Evolutionary conservation across 306 rosid species (phyloP).

Genomic region (Vachellia pachyceras): DNA sequence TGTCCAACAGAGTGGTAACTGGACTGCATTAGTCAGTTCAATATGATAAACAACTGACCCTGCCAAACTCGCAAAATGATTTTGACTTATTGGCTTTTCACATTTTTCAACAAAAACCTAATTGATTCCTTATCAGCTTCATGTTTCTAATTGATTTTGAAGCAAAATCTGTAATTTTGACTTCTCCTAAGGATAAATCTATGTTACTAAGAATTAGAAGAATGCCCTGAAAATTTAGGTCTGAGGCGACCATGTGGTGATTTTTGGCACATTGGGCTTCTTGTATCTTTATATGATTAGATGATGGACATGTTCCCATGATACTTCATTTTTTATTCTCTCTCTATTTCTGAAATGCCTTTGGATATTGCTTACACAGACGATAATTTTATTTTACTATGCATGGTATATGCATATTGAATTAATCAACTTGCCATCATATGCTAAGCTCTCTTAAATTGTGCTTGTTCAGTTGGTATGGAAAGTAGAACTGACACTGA

Average conservation of each 20-base stretch:
- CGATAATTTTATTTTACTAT: background rate
- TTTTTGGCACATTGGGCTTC: constrained; percentile 9
- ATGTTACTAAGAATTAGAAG: background rate
- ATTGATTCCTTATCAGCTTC: background rate
- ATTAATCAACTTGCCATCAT: background rate
- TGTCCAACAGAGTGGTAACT: background rate
- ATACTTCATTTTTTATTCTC: background rate
- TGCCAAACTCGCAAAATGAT: background rate
- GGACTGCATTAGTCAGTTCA: background rate
- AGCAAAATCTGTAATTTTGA: constrained; percentile 10
- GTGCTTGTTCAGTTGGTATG: constrained; percentile 20
- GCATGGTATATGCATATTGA: background rate
- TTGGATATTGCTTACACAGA: background rate
- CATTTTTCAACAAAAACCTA: constrained; percentile 5
- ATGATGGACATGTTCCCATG: background rate
- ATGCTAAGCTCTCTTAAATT: constrained; percentile 14
- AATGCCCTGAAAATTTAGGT: constrained; percentile 16
- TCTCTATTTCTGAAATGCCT: background rate
- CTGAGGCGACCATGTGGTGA: constrained; percentile 13
- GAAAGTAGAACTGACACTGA: constrained; percentile 29
- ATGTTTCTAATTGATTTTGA: constrained; percentile 10
- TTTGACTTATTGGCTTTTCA: background rate
- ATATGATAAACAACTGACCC: background rate
- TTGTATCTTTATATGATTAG: constrained; percentile 15
- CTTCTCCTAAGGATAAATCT: constrained; percentile 4